These are phyloP conservation scores for Coprinopsis cinerea DNA, from an alignment of 768 basidiomycete genomes.

Conservation along the genomic window DNA sequence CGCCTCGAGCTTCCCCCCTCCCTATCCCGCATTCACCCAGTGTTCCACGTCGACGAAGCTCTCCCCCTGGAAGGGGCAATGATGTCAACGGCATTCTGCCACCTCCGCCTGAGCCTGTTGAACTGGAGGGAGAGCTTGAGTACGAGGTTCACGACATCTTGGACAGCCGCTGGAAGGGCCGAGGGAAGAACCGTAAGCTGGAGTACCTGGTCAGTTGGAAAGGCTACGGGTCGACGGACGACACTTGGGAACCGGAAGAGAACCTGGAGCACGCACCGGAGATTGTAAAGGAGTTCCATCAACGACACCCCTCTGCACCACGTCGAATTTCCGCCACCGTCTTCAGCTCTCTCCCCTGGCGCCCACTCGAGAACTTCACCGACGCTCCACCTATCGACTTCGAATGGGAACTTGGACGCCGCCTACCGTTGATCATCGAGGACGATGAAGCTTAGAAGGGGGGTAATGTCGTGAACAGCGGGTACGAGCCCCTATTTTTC, in stretches of 20 bases:
- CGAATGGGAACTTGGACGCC: neutral
- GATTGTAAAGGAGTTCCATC: too few relatives aligned
- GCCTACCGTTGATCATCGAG: neutral
- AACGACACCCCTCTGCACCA: too few relatives aligned
- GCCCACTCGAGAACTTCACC: too few relatives aligned
- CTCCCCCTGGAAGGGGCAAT: neutral
- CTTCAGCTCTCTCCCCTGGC: too few relatives aligned
- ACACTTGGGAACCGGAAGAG: neutral
- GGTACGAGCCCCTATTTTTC: neutral
- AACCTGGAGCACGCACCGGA: too few relatives aligned
- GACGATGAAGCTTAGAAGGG: neutral
- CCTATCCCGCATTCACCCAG: neutral
- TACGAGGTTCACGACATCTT: neutral
- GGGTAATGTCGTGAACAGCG: neutral
- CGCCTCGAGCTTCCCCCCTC: too few relatives aligned
- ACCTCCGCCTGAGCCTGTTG: neutral
- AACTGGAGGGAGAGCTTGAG: neutral
- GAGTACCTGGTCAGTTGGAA: neutral
- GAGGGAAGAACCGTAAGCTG: neutral
- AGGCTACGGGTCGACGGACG: neutral
- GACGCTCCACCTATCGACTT: too few relatives aligned
- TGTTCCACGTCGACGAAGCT: neutral
- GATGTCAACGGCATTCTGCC: neutral
- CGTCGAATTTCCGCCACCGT: too few relatives aligned
- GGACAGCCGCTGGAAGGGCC: neutral